Percentiles rank a stretch among this genome's conserved stretches.
Evolutionary conservation across 768 basidiomycete genomes (phyloP).

Genomic region (Suillus subluteus): DNA sequence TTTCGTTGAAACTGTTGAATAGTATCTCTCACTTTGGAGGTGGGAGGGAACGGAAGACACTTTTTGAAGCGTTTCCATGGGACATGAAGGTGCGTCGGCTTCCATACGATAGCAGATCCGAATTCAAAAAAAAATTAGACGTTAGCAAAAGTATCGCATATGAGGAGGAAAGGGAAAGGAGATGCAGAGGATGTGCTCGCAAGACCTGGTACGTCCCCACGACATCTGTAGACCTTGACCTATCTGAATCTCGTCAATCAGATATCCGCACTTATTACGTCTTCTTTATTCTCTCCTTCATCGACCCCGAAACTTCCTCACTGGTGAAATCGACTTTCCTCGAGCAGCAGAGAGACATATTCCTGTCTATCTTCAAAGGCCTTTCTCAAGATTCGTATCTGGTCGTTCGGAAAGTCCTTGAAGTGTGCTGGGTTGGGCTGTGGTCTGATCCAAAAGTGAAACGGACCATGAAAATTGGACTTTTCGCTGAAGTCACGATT

Average conservation of each 20-base stretch:
- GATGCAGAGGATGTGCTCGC: slow-evolving; percentile 42
- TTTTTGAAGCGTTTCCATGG: slow-evolving; percentile 78
- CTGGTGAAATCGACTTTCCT: slow-evolving; percentile 66
- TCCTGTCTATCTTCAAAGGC: slow-evolving; percentile 75
- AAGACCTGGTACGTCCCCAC: slow-evolving; percentile 55
- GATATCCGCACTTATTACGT: slow-evolving; percentile 84
- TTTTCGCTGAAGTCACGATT: slow-evolving; percentile 72
- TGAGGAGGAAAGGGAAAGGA: slow-evolving; percentile 64
- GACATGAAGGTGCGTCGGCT: slow-evolving; percentile 62
- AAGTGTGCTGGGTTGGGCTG: slow-evolving; percentile 75
- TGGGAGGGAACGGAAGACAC: slow-evolving; percentile 62
- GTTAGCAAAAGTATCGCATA: slow-evolving; percentile 65
- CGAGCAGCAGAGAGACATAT: slow-evolving; percentile 68
- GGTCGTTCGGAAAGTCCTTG: slow-evolving; percentile 66
- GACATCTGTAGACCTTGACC: not conserved
- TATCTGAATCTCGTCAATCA: slow-evolving; percentile 29
- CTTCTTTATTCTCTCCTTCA: slow-evolving; percentile 73
- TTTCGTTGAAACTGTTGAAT: slow-evolving; percentile 66
- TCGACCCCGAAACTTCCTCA: slow-evolving; percentile 50
- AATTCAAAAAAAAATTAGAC: slow-evolving; percentile 41
- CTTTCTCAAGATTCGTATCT: slow-evolving; percentile 66
- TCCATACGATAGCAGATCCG: not conserved
- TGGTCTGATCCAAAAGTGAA: slow-evolving; percentile 78
- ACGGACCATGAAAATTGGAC: slow-evolving; percentile 66
- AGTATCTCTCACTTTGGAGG: slow-evolving; percentile 65